Evolutionary conservation across 441 rosid genomes (phyloP).

Genomic region (Eutrema salsugineum): DNA sequence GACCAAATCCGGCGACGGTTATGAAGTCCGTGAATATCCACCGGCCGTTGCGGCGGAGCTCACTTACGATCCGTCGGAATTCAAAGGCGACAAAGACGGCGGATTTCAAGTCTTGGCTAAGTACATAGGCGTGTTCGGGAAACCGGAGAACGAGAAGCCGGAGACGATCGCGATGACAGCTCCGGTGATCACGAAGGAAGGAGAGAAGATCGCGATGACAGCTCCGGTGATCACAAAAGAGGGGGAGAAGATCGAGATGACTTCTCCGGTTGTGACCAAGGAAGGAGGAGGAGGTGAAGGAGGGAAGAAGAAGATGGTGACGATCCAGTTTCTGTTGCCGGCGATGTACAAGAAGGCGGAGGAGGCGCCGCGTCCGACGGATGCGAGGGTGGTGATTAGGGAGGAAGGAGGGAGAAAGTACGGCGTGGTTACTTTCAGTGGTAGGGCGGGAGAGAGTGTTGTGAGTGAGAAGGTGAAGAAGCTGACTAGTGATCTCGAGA

Average conservation of each 20-base stretch:
- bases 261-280: conserved; percentile 79
- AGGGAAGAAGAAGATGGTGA: conserved; percentile 55
- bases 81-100: conserved; percentile 70
- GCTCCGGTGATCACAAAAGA: conserved; percentile 72
- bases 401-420: conserved; percentile 72
- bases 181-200: conserved; percentile 63
- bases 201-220: conserved; percentile 81
- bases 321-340: conserved; percentile 90
- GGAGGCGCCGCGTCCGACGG: conserved; percentile 86
- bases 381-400: conserved; percentile 71
- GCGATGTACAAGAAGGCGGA: conserved; percentile 60
- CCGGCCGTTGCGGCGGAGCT: conserved; percentile 69
- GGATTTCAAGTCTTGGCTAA: conserved; percentile 74
- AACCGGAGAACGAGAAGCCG: conserved; percentile 72
- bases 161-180: conserved; percentile 84
- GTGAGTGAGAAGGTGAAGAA: conserved; percentile 70
- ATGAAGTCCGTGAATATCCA: conserved; percentile 77
- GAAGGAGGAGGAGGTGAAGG: conserved; percentile 25
- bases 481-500: conserved; percentile 62
- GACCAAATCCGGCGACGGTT: conserved; percentile 40
- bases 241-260: conserved; percentile 74
- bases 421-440: conserved; percentile 71
- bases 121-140: conserved; percentile 83
- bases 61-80: conserved; percentile 64
- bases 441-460: conserved; percentile 54